phyloP scores from a whole-genome alignment of 2,329 filamentous ascomycete species.

The Epichloe typhina region DNA sequence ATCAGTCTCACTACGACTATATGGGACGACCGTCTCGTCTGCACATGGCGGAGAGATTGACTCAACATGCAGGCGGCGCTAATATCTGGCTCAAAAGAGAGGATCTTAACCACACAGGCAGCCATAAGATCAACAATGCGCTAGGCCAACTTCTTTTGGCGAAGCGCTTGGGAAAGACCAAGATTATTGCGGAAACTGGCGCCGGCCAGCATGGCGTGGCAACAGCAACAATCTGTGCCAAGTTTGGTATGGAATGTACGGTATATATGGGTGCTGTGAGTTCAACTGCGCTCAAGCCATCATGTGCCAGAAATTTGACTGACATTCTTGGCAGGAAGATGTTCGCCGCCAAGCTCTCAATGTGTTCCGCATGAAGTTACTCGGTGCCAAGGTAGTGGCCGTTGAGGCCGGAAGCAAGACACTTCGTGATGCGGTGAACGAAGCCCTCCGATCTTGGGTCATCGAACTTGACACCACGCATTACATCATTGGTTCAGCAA shows the following conservation, averaged over 20 bases:
- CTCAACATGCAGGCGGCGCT: conserved; percentile 77
- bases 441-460: conserved; percentile 89
- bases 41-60: conserved; percentile 78
- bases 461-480: conserved; percentile 86
- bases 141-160: conserved; percentile 86
- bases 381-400: conserved; percentile 83
- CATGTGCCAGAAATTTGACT: conserved; percentile 6
- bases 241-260: conserved; percentile 96
- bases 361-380: conserved; percentile 94
- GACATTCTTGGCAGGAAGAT: conserved; percentile 49
- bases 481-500: conserved; percentile 96
- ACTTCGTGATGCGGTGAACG: conserved; percentile 81
- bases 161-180: conserved; percentile 76
- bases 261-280: conserved; percentile 85
- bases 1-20: conserved; percentile 87
- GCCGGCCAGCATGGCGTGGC: conserved; percentile 97
- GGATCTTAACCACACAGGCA: conserved; percentile 94
- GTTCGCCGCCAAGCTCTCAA: conserved; percentile 92
- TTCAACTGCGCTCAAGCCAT: conserved; percentile 4
- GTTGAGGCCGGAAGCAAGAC: conserved; percentile 83
- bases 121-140: conserved; percentile 99
- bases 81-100: conserved; percentile 98
- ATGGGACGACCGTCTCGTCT: conserved; percentile 91
- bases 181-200: conserved; percentile 96
- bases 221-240: conserved; percentile 92